phyloP scores from a whole-genome alignment of 164 flowering plant species.

The Nymphaea colorata region DNA sequence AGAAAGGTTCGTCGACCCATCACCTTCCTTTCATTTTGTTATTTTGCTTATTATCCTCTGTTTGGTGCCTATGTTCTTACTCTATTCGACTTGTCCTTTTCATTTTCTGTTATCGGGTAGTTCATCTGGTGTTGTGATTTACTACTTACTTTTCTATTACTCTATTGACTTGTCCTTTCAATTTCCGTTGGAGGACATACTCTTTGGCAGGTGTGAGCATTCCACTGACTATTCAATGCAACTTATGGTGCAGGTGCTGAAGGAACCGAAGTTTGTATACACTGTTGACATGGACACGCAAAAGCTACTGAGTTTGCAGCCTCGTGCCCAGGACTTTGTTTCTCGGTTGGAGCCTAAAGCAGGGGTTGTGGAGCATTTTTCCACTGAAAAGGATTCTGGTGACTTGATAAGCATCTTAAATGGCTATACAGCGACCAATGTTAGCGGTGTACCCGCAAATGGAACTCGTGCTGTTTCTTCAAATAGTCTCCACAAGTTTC shows the following conservation, averaged over 20 bases:
- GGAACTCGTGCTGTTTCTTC: slow-evolving; percentile 4
- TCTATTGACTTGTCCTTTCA: neutral
- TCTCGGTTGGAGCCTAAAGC: slow-evolving; percentile 60
- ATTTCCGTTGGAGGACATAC: neutral
- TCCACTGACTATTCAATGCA: neutral
- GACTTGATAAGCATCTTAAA: slow-evolving; percentile 48
- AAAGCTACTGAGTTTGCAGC: slow-evolving; percentile 59
- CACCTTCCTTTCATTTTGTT: neutral
- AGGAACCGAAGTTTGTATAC: slow-evolving; percentile 89
- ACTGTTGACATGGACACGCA: slow-evolving; percentile 82
- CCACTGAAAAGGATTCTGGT: slow-evolving; percentile 27
- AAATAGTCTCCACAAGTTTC: slow-evolving; percentile 4
- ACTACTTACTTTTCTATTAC: neutral
- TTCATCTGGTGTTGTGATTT: neutral
- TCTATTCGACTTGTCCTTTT: neutral
- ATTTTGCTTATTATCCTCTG: neutral
- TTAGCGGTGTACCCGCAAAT: slow-evolving; percentile 9
- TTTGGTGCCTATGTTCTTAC: neutral
- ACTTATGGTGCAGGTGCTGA: slow-evolving; percentile 33
- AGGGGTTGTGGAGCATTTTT: slow-evolving; percentile 59
- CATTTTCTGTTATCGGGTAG: neutral
- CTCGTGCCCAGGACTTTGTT: slow-evolving; percentile 78
- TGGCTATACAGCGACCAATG: slow-evolving; percentile 20
- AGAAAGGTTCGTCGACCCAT: slow-evolving; percentile 57
- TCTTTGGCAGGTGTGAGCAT: neutral